Base-by-base conservation (phyloP, 106 monocot species). In the Amphibolis antarctica region DNA sequence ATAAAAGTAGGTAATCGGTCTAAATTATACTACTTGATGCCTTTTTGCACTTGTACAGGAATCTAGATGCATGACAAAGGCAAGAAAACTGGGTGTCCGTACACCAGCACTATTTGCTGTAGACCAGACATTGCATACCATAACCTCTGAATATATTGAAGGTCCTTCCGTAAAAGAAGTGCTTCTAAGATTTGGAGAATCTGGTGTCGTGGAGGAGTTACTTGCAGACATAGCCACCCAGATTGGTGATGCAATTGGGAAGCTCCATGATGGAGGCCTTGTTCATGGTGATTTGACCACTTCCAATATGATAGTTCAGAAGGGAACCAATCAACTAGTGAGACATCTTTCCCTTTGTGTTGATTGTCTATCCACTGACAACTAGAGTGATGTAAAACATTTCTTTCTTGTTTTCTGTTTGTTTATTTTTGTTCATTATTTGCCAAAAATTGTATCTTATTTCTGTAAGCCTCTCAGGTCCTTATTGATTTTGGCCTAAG, bases 271-370 rank as follows among this genome's bases (percentile, higher is more conserved):
- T 80, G 96, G 89, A 58, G 96, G 96, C 26, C 74, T 96, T 59
- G 61, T 90, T 73, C 96, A 96, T 66, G 90, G 89, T 64, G 84
- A 96, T 58, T 70, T 96, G 69, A 96, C 96, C 12, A 96, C 96
- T 49, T 90, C 89, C 51, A 96, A 96, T 68, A 96, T 96, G 96
- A 71, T 87, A 45, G 54, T 96, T 18, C 79, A 80, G 67, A 78
- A 59, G 10, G 80, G 61, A 22, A 82, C 71, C 11, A 78, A 89
- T 78, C 76, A 78, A 45, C 72, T 96, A 72, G 94, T 96, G 46
- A 80, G 58, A 62, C 19, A 21, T 57, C 22, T 56, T 20, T 1
- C 10, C 53, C 53, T 53, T 53, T 53, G 10, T 53, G 53, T 52
- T 36, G 36, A 36, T 36, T 36, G 7, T 36, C 4, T 36, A 36